These are phyloP conservation scores for Ustilago loliicola DNA, from an alignment of 1,284 basidiomycete species.

Conservation along the genomic window DNA sequence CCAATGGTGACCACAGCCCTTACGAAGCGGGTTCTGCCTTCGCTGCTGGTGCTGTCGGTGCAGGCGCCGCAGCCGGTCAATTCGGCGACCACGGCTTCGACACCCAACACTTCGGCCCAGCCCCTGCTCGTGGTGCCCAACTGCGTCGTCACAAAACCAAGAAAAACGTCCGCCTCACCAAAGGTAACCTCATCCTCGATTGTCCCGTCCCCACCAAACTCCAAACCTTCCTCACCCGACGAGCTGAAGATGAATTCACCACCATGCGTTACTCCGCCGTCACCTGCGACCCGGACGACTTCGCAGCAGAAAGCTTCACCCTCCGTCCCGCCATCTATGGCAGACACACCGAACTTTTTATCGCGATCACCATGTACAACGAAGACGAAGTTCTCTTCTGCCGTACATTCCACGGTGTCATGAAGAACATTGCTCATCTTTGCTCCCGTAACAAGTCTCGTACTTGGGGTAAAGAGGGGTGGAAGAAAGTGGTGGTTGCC, in stretches of 20 bases:
- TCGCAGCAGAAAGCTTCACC: slow-evolving; percentile 84
- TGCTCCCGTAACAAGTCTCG: slow-evolving; percentile 93
- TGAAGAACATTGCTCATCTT: slow-evolving; percentile 76
- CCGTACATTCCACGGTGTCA: slow-evolving; percentile 93
- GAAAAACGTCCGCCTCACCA: slow-evolving; percentile 68
- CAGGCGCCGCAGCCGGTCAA: not conserved
- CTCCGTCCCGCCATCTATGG: slow-evolving; percentile 85
- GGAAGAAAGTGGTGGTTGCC: slow-evolving; percentile 81
- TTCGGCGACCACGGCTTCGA: slow-evolving; percentile 47
- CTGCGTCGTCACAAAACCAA: slow-evolving; percentile 71
- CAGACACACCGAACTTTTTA: slow-evolving; percentile 88
- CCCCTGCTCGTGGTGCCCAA: slow-evolving; percentile 63
- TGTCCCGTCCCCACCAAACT: slow-evolving; percentile 70
- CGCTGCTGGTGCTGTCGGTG: not conserved
- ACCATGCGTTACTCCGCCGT: slow-evolving; percentile 75
- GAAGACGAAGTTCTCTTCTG: slow-evolving; percentile 95
- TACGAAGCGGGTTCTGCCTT: slow-evolving; percentile 7
- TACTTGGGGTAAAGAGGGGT: slow-evolving; percentile 95
- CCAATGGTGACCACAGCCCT: slow-evolving; percentile 6
- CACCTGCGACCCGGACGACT: slow-evolving; percentile 81
- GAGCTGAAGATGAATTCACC: slow-evolving; percentile 85
- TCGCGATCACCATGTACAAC: slow-evolving; percentile 86
- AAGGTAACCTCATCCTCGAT: slow-evolving; percentile 71
- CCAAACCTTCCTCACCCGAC: slow-evolving; percentile 78
- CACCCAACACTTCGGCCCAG: slow-evolving; percentile 68